Base-by-base conservation (phyloP, 805 yeast species). In the Candida lessepsii region DNA sequence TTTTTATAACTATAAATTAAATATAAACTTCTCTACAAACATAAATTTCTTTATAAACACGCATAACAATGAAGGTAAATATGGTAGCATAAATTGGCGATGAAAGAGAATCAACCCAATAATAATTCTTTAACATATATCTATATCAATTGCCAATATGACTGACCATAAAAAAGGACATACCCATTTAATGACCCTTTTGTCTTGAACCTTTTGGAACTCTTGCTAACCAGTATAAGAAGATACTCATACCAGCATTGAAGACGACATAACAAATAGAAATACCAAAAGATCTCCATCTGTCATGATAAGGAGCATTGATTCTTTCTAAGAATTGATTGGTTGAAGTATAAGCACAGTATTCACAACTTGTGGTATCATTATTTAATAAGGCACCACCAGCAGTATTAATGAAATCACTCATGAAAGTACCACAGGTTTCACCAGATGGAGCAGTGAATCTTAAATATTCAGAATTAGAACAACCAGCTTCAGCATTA, bases 211-310 rank as follows among this genome's bases (percentile, higher is more conserved):
- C 76, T 73, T 83, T 83, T 39, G 91, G 91, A 45, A 84, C 90
- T 70, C 91, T 76, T 8, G 80, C 78, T 17, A 77, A 54, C 81
- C 83, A 80, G 70, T 81, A 72, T 46, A 70, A 51, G 37, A 51
- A 33, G 7, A 62, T 44, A 16, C 70, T 51, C 2, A 53, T 40
- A n/a, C 59, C 34, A 23, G 65, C 53, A 46, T 69, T 67, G 40
- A 67, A 48, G 10, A 50, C 63, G 42, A 63, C 58, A 48, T 59
- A 69, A 6, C 53, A 48, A 41, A 64, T 39, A 58, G 75, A 64
- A 48, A 80, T 68, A 51, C 86, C 86, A 48, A 70, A 70, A 54
- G 81, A 75, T 70, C 85, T 77, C 86, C 86, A 79, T 63, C 80
- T 76, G 51, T 76, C 65, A 14, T 59, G 55, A 52, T 67, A 73